A percentile compares a stretch with the other conserved stretches of the same genome.
phyloP scores from a whole-genome alignment of 2,329 filamentous ascomycete genomes.

The Aspergillus hortae region DNA sequence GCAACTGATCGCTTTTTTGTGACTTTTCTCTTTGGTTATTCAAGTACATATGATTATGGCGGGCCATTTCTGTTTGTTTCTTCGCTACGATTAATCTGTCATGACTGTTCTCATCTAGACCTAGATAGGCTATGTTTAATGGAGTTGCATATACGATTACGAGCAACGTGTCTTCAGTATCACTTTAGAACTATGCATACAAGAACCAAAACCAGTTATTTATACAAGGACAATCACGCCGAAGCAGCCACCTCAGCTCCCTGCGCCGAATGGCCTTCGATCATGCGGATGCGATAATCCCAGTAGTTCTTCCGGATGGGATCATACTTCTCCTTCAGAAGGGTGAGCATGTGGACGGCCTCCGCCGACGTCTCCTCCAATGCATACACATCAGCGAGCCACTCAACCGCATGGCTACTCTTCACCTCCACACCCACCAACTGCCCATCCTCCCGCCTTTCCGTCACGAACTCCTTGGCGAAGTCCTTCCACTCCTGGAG shows the following conservation, averaged over 20 bases:
- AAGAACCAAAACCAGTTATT: neutral
- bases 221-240: conserved; percentile 10
- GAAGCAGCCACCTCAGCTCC: conserved; percentile 12
- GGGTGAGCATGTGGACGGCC: conserved; percentile 66
- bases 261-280: conserved; percentile 25
- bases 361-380: conserved; percentile 40
- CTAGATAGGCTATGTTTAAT: neutral
- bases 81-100: neutral
- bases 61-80: conserved; percentile 1
- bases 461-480: conserved; percentile 51
- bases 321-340: conserved; percentile 84
- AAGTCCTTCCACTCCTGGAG: conserved; percentile 52
- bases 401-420: conserved; percentile 57
- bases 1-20: conserved; percentile 9
- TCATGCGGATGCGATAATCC: conserved; percentile 65
- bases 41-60: conserved; percentile 3
- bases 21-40: conserved; percentile 6
- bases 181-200: no score
- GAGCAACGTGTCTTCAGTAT: no score
- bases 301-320: conserved; percentile 89
- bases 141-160: neutral
- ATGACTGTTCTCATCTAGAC: neutral
- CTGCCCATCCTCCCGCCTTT: conserved; percentile 38
- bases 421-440: conserved; percentile 44
- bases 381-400: conserved; percentile 46